Percentiles rank a stretch among this genome's conserved stretches.
These are phyloP conservation scores for Symbiodinium natans DNA, from an alignment of 73 alveolate species.

Conservation along the genomic window DNA sequence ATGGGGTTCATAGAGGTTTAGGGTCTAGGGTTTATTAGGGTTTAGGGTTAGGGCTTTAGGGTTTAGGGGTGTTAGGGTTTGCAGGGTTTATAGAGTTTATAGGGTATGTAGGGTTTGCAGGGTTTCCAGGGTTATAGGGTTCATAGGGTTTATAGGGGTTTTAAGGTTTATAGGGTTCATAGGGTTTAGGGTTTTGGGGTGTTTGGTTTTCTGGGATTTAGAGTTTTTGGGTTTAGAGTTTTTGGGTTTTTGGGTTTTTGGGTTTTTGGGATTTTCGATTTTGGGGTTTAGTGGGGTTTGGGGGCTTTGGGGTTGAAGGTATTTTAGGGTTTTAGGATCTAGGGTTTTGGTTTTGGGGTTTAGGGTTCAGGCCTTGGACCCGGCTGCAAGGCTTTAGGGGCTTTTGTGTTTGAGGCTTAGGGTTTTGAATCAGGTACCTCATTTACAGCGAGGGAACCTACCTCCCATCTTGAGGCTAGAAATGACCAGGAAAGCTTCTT, in stretches of 20 bases:
- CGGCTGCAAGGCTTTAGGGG: conserved; percentile 42
- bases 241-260: not conserved
- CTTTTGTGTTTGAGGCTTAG: too few relatives aligned
- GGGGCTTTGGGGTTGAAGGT: not conserved
- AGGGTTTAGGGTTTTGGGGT: too few relatives aligned
- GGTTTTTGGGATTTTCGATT: not conserved
- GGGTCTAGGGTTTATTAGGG: not conserved
- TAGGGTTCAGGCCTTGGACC: too few relatives aligned
- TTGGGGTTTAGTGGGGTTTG: not conserved
- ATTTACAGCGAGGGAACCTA: too few relatives aligned
- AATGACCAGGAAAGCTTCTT: too few relatives aligned
- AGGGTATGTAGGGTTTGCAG: not conserved
- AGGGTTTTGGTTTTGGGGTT: not conserved
- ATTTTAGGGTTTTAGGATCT: not conserved
- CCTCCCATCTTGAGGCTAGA: too few relatives aligned
- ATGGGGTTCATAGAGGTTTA: too few relatives aligned
- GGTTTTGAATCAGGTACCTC: too few relatives aligned
- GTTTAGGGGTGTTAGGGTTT: not conserved
- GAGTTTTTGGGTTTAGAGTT: too few relatives aligned
- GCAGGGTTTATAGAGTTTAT: too few relatives aligned
- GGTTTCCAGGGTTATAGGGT: not conserved
- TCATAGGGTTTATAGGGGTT: not conserved
- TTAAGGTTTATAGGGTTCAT: not conserved
- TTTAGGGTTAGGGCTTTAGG: not conserved
- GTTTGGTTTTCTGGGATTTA: too few relatives aligned